phyloP scores from a whole-genome alignment of 331 rosid genomes.

The Saraca asoca region DNA sequence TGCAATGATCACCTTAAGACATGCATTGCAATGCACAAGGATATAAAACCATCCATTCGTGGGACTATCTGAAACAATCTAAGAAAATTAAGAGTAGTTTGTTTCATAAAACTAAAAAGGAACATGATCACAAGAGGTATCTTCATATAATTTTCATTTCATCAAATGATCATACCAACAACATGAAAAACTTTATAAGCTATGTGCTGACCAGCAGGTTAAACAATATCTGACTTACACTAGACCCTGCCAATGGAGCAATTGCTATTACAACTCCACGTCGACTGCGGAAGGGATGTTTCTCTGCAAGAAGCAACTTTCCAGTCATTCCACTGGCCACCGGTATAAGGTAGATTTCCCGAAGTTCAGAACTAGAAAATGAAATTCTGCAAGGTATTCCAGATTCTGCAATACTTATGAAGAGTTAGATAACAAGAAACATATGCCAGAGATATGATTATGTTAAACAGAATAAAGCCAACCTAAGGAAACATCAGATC shows the following conservation, averaged over 20 bases:
- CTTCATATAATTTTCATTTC: conserved; percentile 12
- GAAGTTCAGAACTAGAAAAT: conserved; percentile 74
- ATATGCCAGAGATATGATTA: conserved; percentile 26
- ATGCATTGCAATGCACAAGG: conserved; percentile 28
- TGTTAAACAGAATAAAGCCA: conserved; percentile 19
- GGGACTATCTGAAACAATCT: conserved; percentile 25
- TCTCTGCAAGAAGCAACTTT: conserved; percentile 73
- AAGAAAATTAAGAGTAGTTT: conserved; percentile 6
- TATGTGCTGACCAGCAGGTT: conserved; percentile 13
- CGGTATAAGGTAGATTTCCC: conserved; percentile 70
- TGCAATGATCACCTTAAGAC: not conserved
- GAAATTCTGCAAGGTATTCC: conserved; percentile 75
- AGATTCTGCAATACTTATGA: conserved; percentile 48
- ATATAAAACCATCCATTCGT: conserved; percentile 3
- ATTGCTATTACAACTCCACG: conserved; percentile 83
- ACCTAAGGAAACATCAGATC: conserved; percentile 89
- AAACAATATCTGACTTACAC: conserved; percentile 50
- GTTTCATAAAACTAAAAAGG: conserved; percentile 14
- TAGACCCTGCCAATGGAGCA: conserved; percentile 77
- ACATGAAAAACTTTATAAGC: conserved; percentile 19
- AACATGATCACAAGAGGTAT: not conserved
- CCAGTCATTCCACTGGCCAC: conserved; percentile 55
- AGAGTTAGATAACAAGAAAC: conserved; percentile 25
- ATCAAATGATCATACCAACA: conserved; percentile 13
- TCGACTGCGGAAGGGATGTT: conserved; percentile 79